Conservation (phyloP, 2,329 filamentous ascomycete species). For the Xylaria sp. region DNA sequence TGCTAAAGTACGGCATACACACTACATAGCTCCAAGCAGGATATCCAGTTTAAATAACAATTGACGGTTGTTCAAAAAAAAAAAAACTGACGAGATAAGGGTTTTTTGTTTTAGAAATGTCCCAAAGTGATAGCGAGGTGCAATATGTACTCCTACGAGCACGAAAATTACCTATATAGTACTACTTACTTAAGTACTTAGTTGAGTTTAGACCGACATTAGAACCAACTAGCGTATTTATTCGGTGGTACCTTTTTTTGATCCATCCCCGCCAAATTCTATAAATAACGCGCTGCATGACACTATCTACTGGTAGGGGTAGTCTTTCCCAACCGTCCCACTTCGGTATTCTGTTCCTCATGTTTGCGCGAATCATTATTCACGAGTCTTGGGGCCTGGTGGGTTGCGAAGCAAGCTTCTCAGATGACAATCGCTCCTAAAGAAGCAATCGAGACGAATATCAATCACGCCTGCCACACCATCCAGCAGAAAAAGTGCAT, state of each 20-base stretch:
- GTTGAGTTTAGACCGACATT: background rate
- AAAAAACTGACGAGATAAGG: background rate
- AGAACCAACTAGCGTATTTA: background rate
- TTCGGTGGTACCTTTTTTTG: background rate
- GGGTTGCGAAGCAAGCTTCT: constrained; percentile 15
- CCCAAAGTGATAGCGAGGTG: no score
- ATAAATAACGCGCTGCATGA: constrained; percentile 39
- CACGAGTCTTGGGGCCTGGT: background rate
- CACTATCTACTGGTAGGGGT: constrained; percentile 31
- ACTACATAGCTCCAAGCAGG: background rate
- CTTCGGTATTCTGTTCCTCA: constrained; percentile 3
- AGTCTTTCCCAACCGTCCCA: constrained; percentile 6
- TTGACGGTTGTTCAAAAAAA: background rate
- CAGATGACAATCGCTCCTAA: constrained; percentile 19
- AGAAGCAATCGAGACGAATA: constrained; percentile 14
- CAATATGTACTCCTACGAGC: no score
- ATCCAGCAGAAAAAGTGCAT: background rate
- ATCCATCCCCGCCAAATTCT: constrained; percentile 32
- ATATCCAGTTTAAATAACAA: background rate
- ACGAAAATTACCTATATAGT: no score
- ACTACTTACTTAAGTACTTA: background rate
- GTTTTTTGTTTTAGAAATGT: background rate
- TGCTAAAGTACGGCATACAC: background rate
- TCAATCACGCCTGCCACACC: constrained; percentile 1
- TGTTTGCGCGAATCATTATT: constrained; percentile 25